Conservation (phyloP, 2,329 filamentous ascomycete genomes). For the Penicillium verrucosum region DNA sequence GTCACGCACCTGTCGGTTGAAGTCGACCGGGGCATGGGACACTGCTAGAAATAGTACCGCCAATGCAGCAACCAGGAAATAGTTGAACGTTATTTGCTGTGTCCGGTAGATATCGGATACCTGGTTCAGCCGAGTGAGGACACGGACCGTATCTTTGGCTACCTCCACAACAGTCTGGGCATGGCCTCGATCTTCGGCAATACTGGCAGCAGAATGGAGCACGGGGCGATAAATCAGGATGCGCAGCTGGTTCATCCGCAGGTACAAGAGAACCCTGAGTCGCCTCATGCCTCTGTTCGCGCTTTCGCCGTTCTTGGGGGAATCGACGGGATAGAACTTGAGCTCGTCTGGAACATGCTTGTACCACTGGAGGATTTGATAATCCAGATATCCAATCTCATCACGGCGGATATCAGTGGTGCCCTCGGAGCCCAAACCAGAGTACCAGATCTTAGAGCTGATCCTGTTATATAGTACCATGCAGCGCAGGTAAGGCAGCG, state of each 20-base stretch:
- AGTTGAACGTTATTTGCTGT: constrained; percentile 65
- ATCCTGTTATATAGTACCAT: constrained; percentile 85
- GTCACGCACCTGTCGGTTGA: constrained; percentile 59
- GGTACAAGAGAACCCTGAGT: constrained; percentile 76
- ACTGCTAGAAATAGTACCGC: constrained; percentile 64
- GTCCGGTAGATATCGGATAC: constrained; percentile 62
- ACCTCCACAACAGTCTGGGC: constrained; percentile 68
- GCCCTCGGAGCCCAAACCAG: constrained; percentile 68
- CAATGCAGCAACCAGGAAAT: constrained; percentile 62
- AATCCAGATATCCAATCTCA: constrained; percentile 77
- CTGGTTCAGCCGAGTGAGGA: constrained; percentile 60
- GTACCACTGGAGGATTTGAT: constrained; percentile 84
- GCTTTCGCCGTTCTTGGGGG: constrained; percentile 46
- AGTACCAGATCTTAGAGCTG: constrained; percentile 80
- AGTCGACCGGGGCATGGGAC: constrained; percentile 60
- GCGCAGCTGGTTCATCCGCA: constrained; percentile 85
- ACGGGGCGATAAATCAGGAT: constrained; percentile 86
- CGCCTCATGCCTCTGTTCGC: constrained; percentile 67
- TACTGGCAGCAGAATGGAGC: constrained; percentile 78
- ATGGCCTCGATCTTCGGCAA: constrained; percentile 69
- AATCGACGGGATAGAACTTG: constrained; percentile 59
- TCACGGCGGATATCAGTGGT: constrained; percentile 64
- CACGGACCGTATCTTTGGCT: constrained; percentile 62
- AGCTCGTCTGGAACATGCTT: constrained; percentile 64
- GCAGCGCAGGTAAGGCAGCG: constrained; percentile 68